Conservation (phyloP, 2,329 filamentous ascomycete genomes). For the Mollisiaceae sp. region DNA sequence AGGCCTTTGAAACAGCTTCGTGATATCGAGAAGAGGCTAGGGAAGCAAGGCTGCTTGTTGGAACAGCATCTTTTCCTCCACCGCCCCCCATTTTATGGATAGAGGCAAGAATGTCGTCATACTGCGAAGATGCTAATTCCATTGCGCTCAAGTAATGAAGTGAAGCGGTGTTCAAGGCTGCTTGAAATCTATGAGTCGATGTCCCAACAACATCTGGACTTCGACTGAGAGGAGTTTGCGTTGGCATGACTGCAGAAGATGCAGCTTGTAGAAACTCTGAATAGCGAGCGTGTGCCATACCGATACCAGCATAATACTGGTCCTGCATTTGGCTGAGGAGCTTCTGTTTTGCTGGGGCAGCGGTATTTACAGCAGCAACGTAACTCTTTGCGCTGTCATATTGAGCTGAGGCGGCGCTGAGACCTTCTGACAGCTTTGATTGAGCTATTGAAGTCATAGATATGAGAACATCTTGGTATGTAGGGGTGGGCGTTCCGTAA, state of each 20-base stretch:
- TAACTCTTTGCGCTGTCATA: slow-evolving; percentile 72
- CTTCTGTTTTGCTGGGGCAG: slow-evolving; percentile 55
- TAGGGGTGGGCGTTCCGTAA: slow-evolving; percentile 58
- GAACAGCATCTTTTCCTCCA: slow-evolving; percentile 43
- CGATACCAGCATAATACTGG: slow-evolving; percentile 67
- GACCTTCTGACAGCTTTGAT: slow-evolving; percentile 71
- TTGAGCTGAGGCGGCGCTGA: slow-evolving; percentile 72
- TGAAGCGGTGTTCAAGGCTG: slow-evolving; percentile 33
- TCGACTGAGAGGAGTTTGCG: slow-evolving; percentile 55
- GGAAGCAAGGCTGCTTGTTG: slow-evolving; percentile 47
- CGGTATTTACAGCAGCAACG: slow-evolving; percentile 61
- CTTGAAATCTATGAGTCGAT: slow-evolving; percentile 32
- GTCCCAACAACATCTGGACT: slow-evolving; percentile 39
- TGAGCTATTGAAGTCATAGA: slow-evolving; percentile 72
- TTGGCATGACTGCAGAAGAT: slow-evolving; percentile 70
- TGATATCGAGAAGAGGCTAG: slow-evolving; percentile 52
- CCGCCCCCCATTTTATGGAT: slow-evolving; percentile 45
- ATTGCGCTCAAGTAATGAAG: slow-evolving; percentile 40
- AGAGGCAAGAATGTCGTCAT: slow-evolving; percentile 47
- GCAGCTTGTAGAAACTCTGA: slow-evolving; percentile 75
- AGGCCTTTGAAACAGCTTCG: slow-evolving; percentile 50
- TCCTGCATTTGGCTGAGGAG: slow-evolving; percentile 65
- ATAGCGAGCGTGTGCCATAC: slow-evolving; percentile 79
- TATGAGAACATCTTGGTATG: slow-evolving; percentile 53
- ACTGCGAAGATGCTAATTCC: slow-evolving; percentile 46